Base-by-base conservation (phyloP, 495 filamentous ascomycete genomes). In the Xylaria curta region DNA sequence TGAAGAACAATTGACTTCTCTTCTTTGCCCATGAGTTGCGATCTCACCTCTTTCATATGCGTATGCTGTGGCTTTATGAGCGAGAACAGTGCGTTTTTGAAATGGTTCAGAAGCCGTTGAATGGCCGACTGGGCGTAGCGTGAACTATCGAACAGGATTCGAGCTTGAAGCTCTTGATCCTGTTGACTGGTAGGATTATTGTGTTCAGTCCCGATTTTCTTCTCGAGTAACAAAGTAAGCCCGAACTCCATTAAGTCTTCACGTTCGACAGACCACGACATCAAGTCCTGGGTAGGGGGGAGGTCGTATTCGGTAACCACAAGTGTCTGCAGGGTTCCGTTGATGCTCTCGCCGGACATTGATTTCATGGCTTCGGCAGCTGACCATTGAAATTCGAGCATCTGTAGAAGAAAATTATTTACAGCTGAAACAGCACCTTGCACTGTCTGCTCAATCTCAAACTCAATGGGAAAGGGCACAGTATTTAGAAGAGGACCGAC, bases 381-480 rank as follows among this genome's bases (percentile, higher is more conserved):
- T 31, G 53, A 56, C 53, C 53, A 56, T 56, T 56, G 53, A 7
- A 56, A 56, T 28, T 31, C 53, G 24, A 56, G 53, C 53, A 56
- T 56, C 3, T 56, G 53, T 4, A 56, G 24, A 17, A 56, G 53
- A 26, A 9, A 28, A 31, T 13, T 10, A 17, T 56, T 56, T 24
- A 56, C 17, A 31, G 24, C 8, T 4, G 53, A 56, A 15, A 56
- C 8, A 15, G 24, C 24, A 28, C 24, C 4, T 31, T 28, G 49
- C 13, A 56, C 15, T 10, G 53, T 56, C 53, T 56, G 53, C 9
- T 24, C 21, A 3, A 9, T 24, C 4, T 31, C 26, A 56, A 56
- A 56, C 15, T 56, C 53, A 4, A 56, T 56, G 1, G 53, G 53
- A 56, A 56, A 56, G 21, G 53, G 53, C 53, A 56, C 21, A 1